Conservation (phyloP, 257 asterid genomes). For the Cynanchum wilfordii region DNA sequence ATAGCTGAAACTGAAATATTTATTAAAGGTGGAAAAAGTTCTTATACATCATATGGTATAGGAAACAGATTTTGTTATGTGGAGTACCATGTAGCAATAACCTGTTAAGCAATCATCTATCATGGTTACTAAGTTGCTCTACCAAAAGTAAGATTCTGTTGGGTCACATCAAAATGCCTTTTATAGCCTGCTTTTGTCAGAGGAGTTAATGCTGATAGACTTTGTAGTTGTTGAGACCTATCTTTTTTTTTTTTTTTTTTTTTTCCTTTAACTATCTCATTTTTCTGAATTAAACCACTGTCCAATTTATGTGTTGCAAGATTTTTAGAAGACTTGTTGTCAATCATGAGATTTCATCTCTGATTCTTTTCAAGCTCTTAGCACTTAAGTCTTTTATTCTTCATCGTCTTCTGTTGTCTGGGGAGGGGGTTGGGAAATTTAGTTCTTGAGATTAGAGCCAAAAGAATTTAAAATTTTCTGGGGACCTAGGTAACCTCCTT, state of each 20-base stretch:
- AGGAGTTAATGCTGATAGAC: neutral
- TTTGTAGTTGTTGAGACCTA: neutral
- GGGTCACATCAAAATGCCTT: neutral
- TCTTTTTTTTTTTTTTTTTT: neutral
- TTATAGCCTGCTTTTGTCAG: neutral
- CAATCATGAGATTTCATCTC: constrained; percentile 2
- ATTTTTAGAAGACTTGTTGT: neutral
- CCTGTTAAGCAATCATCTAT: neutral
- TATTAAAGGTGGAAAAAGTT: neutral
- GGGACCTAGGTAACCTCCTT: neutral
- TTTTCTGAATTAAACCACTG: neutral
- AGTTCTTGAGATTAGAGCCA: neutral
- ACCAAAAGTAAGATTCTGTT: neutral
- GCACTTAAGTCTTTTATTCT: neutral
- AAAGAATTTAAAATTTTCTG: neutral
- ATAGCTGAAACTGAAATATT: neutral
- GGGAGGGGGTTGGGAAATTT: no score
- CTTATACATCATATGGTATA: neutral
- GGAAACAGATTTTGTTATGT: neutral
- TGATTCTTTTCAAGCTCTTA: neutral
- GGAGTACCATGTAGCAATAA: neutral
- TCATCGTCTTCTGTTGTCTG: no score
- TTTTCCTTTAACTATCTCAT: neutral
- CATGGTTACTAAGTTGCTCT: neutral
- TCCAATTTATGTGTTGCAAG: neutral